Base-by-base conservation (phyloP, 805 yeast genomes). In the Ascoidea asiatica region DNA sequence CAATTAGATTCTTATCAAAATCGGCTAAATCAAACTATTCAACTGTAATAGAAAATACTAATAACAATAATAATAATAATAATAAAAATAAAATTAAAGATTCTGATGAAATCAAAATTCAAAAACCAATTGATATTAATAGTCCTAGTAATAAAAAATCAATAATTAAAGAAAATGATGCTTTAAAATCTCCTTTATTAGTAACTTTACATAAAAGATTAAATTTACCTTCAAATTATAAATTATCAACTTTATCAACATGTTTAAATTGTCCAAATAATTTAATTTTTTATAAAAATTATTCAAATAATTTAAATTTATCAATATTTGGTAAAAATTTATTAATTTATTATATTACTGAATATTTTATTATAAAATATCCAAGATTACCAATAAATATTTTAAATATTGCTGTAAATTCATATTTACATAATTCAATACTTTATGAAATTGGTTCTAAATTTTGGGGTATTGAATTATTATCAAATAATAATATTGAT, bases 301-400 rank as follows among this genome's bases (percentile, higher is more conserved):
- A 69, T 48, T 81, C 79, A 17, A 82, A 84, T 61, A 90, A 92
- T 60, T 70, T 70, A 46, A 92, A 94, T 4, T 70, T 90, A 56
- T 74, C 82, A 46, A 73, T 77, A n/a, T 79, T 90, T 56, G 98
- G 98, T 43, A 77, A 79, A 55, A 77, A 79, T 48, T 64, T 92
- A 42, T 65, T 92, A 48, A 75, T 80, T 11, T 86, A 79, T 60
- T 81, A 85, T 55, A 81, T 79, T 4, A 71, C 83, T 19, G 95
- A 87, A 60, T 66, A 82, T 53, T 66, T 90, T 47, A 65, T 87
- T 53, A 62, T 79, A 43, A 77, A 73, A 51, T 88, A 88, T 60
- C 99, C 99, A 44, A 76, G 99, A 59, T 70, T 92, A 43, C 98
- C 99, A 17, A 72, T 81, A 49, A 73, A 77, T 6, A 81, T 89